Evolutionary conservation across 139 green algal genomes (phyloP).

Genomic region (Nannochloris sp.): DNA sequence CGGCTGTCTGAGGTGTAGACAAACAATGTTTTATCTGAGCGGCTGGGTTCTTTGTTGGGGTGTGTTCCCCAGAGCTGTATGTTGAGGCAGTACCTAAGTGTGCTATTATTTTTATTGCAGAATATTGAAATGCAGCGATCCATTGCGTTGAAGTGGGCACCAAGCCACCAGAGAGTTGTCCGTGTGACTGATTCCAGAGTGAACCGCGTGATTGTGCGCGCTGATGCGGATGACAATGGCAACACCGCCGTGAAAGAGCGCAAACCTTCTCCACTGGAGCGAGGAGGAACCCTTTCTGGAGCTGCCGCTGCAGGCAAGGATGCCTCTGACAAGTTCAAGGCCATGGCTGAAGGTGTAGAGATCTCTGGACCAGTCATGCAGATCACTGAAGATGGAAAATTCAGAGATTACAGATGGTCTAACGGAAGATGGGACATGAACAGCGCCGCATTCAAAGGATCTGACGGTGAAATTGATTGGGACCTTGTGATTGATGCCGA

Average conservation of each 20-base stretch:
- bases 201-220: conserved; percentile 1
- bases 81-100: neutral
- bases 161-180: too few species aligned
- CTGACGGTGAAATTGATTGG: conserved; percentile 55
- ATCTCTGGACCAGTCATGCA: conserved; percentile 8
- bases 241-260: conserved; percentile 30
- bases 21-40: too few species aligned
- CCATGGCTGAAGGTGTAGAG: conserved; percentile 19
- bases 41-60: too few species aligned
- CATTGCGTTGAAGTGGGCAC: too few species aligned
- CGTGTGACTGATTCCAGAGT: neutral
- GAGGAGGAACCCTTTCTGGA: conserved; percentile 59
- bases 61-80: too few species aligned
- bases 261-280: conserved; percentile 50
- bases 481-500: conserved; percentile 80
- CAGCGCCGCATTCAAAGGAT: conserved; percentile 12
- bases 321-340: conserved; percentile 41
- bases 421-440: conserved; percentile 60
- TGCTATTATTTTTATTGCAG: neutral
- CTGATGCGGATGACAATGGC: conserved; percentile 14
- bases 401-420: conserved; percentile 74
- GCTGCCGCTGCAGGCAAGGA: conserved; percentile 60
- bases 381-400: conserved; percentile 60
- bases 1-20: too few species aligned
- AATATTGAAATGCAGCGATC: too few species aligned